A percentile compares a stretch with the other conserved stretches of the same genome.
Conservation (phyloP, 2,329 filamentous ascomycete species). For the Calycina marina region DNA sequence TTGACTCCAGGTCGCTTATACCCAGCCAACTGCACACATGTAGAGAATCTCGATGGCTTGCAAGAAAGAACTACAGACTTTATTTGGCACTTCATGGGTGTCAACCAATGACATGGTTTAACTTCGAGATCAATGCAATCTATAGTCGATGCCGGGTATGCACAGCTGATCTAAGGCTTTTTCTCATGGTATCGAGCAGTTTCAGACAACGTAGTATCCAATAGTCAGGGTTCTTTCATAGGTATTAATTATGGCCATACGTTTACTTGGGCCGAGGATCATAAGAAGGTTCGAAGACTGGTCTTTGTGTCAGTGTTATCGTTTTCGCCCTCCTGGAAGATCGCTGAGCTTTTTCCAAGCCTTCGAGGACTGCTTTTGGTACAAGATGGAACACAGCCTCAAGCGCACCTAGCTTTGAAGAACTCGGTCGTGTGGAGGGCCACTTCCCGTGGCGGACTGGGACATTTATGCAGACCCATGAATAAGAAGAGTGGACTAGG, state of each 20-base stretch:
- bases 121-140: background rate
- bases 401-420: background rate
- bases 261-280: background rate
- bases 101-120: background rate
- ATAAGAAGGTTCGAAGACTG: background rate
- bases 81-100: background rate
- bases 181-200: no score
- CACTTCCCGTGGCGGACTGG: background rate
- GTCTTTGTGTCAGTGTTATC: background rate
- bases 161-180: no score
- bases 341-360: background rate
- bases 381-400: background rate
- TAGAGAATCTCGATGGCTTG: background rate
- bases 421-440: background rate
- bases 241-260: background rate
- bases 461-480: background rate
- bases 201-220: no score
- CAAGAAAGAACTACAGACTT: background rate
- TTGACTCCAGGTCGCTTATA: background rate
- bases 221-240: no score
- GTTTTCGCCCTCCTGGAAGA: background rate
- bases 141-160: background rate
- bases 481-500: no score
- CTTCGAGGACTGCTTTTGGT: background rate
- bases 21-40: background rate